Conservation (phyloP, 345 rosid genomes). For the Populus tremula region DNA sequence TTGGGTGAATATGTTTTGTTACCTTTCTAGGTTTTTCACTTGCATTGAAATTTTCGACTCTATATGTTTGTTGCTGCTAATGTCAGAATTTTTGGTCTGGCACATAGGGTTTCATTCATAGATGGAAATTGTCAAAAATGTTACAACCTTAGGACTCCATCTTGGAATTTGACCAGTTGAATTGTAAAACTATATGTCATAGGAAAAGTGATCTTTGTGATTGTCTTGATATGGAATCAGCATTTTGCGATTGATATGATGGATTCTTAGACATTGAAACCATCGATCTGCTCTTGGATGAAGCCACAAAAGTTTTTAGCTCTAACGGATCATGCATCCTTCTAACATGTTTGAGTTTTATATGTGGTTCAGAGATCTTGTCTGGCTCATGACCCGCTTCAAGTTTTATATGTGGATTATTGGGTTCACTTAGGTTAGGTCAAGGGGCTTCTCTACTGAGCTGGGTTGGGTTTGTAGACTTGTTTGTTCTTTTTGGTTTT, state of each 20-base stretch:
- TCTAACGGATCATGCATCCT: neutral
- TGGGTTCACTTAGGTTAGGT: too few species aligned
- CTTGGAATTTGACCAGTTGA: slow-evolving; percentile 4
- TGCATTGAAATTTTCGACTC: slow-evolving; percentile 10
- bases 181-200: neutral
- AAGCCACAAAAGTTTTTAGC: neutral
- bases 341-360: neutral
- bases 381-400: too few species aligned
- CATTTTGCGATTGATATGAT: neutral
- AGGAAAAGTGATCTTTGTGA: slow-evolving; percentile 4
- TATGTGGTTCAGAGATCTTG: too few species aligned
- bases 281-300: neutral
- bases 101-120: slow-evolving; percentile 29
- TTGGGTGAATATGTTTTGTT: slow-evolving; percentile 1
- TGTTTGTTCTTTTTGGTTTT: too few species aligned
- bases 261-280: neutral
- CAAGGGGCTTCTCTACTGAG: too few species aligned
- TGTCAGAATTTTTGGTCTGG: slow-evolving; percentile 47
- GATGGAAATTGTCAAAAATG: slow-evolving; percentile 13
- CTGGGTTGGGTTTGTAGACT: too few species aligned
- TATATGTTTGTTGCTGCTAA: slow-evolving; percentile 17
- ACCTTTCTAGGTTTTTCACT: neutral
- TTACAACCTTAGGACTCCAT: slow-evolving; percentile 11
- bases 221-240: neutral
- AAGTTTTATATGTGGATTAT: too few species aligned